Conservation (phyloP, 805 yeast species). For the Metschnikowia gelsemii region DNA sequence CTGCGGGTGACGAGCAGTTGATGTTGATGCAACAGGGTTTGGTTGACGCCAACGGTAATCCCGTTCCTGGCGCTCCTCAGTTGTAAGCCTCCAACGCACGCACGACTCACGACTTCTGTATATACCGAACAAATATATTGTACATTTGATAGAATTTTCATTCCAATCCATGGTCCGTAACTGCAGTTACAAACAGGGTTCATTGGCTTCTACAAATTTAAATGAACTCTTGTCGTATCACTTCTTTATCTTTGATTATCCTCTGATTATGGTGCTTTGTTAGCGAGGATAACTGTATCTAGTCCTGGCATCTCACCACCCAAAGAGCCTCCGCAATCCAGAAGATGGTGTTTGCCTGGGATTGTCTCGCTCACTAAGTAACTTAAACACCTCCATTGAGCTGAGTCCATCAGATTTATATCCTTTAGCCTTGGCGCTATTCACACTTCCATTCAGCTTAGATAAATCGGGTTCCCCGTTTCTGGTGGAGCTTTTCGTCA, state of each 20-base stretch:
- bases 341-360: slow-evolving; percentile 8
- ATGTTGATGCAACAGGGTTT: slow-evolving; percentile 89
- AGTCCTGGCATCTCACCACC: slow-evolving; percentile 36
- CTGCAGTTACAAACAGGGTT: too few species aligned
- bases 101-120: slow-evolving; percentile 22
- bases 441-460: background rate
- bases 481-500: background rate
- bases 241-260: background rate
- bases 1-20: slow-evolving; percentile 90
- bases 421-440: background rate
- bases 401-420: slow-evolving; percentile 17
- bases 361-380: slow-evolving; percentile 18
- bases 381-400: slow-evolving; percentile 23
- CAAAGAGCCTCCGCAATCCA: slow-evolving; percentile 31
- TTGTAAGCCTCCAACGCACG: slow-evolving; percentile 27
- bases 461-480: background rate
- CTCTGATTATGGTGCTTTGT: background rate
- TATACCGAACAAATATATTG: slow-evolving; percentile 14
- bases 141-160: slow-evolving; percentile 4
- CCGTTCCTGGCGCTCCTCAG: slow-evolving; percentile 76
- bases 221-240: background rate
- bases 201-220: too few species aligned
- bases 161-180: too few species aligned
- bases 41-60: slow-evolving; percentile 80
- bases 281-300: background rate